These are phyloP conservation scores for Rhinocladiella mackenziei DNA, from an alignment of 2,329 filamentous ascomycete species.

Conservation along the genomic window DNA sequence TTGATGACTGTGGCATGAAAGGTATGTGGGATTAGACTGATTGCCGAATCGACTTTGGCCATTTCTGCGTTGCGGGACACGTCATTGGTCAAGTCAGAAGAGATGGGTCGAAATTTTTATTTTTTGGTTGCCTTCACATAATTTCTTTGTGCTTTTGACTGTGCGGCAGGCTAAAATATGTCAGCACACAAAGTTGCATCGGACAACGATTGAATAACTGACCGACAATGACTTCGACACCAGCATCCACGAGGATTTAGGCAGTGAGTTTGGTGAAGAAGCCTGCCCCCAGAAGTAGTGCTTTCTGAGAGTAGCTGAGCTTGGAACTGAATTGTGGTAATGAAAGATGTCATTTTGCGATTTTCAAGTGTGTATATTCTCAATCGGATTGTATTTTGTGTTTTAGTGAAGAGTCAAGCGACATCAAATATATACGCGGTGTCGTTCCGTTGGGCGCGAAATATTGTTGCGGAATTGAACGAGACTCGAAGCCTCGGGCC, in stretches of 20 bases:
- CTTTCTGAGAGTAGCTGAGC: constrained; percentile 25
- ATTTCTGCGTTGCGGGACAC: constrained; percentile 75
- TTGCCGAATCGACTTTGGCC: constrained; percentile 72
- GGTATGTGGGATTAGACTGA: constrained; percentile 85
- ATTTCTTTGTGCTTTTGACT: constrained; percentile 69
- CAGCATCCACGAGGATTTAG: constrained; percentile 59
- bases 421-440: too few relatives aligned
- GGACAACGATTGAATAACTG: constrained; percentile 54
- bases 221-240: constrained; percentile 63
- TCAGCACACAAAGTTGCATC: constrained; percentile 66
- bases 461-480: too few relatives aligned
- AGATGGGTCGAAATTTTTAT: constrained; percentile 71
- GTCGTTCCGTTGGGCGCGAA: too few relatives aligned
- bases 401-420: too few relatives aligned
- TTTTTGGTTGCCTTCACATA: constrained; percentile 68
- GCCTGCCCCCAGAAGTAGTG: constrained; percentile 28
- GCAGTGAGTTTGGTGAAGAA: constrained; percentile 60
- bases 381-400: too few relatives aligned
- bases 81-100: constrained; percentile 76
- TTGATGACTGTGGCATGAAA: constrained; percentile 88
- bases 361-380: background rate
- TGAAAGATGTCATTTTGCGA: constrained; percentile 19
- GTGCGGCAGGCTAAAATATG: constrained; percentile 68
- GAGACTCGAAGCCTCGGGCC: too few relatives aligned
- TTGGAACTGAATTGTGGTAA: constrained; percentile 23